A percentile compares a stretch with the other conserved stretches of the same genome.
Conservation (phyloP, 2,329 filamentous ascomycete species). For the Diaporthe amygdali region DNA sequence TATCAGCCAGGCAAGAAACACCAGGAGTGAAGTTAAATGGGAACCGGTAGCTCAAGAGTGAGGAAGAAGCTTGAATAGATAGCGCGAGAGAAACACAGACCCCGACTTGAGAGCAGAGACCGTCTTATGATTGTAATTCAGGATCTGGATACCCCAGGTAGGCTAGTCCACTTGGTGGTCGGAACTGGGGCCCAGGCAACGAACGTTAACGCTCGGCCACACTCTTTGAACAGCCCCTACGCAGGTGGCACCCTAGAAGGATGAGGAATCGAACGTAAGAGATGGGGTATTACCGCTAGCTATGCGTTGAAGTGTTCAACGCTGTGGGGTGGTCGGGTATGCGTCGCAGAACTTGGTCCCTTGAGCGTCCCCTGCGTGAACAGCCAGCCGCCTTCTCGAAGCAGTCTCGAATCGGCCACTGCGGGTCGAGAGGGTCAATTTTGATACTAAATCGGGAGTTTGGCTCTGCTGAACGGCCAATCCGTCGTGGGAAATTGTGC, state of each 20-base stretch:
- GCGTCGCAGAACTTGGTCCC: not conserved
- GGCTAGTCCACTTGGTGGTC: constrained; percentile 2
- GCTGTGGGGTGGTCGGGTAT: not conserved
- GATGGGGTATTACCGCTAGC: constrained; percentile 4
- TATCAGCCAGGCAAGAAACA: not conserved
- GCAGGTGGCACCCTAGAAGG: not conserved
- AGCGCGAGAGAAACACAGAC: not conserved
- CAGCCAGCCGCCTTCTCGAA: not conserved
- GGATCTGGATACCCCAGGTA: constrained; percentile 7
- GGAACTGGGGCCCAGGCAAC: constrained; percentile 1
- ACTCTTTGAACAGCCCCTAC: not conserved
- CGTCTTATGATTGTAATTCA: not conserved
- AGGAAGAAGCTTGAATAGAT: constrained; percentile 3
- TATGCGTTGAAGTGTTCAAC: not conserved
- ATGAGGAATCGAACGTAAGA: not conserved
- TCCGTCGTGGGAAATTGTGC: not conserved
- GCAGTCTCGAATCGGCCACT: not conserved
- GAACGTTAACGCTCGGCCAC: constrained; percentile 9
- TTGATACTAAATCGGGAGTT: not conserved
- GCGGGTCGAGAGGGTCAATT: not conserved
- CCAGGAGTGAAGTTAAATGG: not conserved
- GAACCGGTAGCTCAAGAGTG: not conserved
- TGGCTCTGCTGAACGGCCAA: not conserved
- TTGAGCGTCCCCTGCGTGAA: not conserved
- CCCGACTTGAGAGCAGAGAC: not conserved